Base-by-base conservation (phyloP, 306 rosid species). In the Cicer bijugum region DNA sequence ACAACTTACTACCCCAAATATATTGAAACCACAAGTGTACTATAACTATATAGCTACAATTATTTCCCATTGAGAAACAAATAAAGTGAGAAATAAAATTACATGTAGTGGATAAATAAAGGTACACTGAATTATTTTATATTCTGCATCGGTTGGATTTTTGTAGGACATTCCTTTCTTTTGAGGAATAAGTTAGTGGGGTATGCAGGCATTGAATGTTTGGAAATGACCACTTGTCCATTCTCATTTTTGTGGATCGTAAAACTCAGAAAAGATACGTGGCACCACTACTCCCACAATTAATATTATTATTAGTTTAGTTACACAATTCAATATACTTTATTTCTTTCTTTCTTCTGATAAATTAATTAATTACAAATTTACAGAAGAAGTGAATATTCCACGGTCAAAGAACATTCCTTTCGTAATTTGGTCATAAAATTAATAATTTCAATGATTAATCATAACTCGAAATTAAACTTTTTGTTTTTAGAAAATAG, bases 151-250 rank as follows among this genome's bases (percentile, higher is more conserved):
- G 57, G 56, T 75, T 75, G 77, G 84, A 69, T 44, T 61, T 75
- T 64, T 64, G 71, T 28, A 57, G 69, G 52, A 71, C 85, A 81
- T 81, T 81, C 84, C 47, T 39, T 20, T 50, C 55, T 60, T 67
- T 35, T 45, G 42, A 9, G 14, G 52, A 52, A 44, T 58, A 52
- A 81, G 84, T 71, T 78, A n/a, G n/a, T n/a, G n/a, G 78, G 81
- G 78, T 38, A 57, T 75, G 72, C 75, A 76, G 19, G 35, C 56
- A 64, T 46, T 64, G 50, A 3, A 1, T 6, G 28, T 23, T 48
- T 2, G 2, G 75, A 82, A 67, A 65, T 72, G 68, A 77, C 82
- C 17, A 14, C 42, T 51, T 59, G 46, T 77, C 82, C 61, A 48
- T 66, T 82, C 66, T 23, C 2, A 23, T 23, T 23, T 23, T 3